Evolutionary conservation across 495 filamentous ascomycete genomes (phyloP), one percentile per base, ranked within the genome.

Genomic region (Podospora australis): DNA sequence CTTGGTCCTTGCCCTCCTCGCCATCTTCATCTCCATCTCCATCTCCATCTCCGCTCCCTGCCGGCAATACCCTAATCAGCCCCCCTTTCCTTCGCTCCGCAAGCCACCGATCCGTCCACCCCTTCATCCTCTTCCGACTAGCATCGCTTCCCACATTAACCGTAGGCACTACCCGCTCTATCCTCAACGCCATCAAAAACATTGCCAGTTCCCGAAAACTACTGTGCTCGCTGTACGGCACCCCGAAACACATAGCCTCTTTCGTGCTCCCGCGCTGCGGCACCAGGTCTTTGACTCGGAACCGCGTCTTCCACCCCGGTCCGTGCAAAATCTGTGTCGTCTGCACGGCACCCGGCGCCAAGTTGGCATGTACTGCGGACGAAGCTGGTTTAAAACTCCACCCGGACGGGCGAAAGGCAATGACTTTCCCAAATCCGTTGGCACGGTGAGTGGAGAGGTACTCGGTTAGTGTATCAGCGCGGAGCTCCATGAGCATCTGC

Each of bases 161-260:
- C 4, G 92, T 98, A 2, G 92, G 92, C 14, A 98, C 83, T 3
- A 98, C 77, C 66, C 81, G 84, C 43, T 89, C 89, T 48, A 97
- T 91, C 40, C 87, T 68, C 65, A 98, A 63, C 44, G 81, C 81
- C 68, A 90, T 92, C 53, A 88, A 82, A 57, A 98, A 97, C 78
- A 96, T 82, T 2, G 88, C 89, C 63, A 98, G 65, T 73, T 98
- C 92, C 17, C 92, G 71, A 59, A 98, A 98, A 35, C 83, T 88
- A 63, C 86, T 91, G 56, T 98, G 92, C 68, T 98, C 92, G 44
- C 82, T 88, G 60, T 98, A 98, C 32, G 92, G 92, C 19, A 97
- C 92, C 10, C 85, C 88, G 53, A 88, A 96, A 57, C 88, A 94
- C 49, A 80, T 81, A 19, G 84, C 83, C 49, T 86, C 80, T 36